Evolutionary conservation across 83 land plant genomes (phyloP).

Genomic region (Thuja plicata): DNA sequence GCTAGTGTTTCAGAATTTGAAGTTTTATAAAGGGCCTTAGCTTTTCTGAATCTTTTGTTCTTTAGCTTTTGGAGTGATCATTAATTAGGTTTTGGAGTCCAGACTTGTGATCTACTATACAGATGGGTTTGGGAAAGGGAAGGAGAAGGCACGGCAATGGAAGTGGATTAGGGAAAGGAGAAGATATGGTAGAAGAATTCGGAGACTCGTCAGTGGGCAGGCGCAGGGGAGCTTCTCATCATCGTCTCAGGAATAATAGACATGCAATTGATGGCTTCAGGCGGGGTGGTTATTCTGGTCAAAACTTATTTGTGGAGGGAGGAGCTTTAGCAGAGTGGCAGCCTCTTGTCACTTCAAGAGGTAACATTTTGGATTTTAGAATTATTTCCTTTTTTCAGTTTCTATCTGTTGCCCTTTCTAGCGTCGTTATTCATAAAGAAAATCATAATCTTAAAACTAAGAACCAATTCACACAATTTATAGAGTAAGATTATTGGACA

Average conservation of each 20-base stretch:
- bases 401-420: neutral
- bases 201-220: neutral
- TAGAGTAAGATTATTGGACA: too few relatives aligned
- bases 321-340: conserved; percentile 4
- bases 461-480: neutral
- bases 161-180: neutral
- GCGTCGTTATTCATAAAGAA: neutral
- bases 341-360: neutral
- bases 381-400: neutral
- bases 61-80: neutral
- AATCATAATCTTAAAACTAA: neutral
- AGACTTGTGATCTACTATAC: neutral
- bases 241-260: neutral
- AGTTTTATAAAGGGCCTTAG: neutral
- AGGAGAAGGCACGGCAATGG: neutral
- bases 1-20: neutral
- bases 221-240: neutral
- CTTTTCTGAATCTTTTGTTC: neutral
- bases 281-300: neutral
- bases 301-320: conserved; percentile 5
- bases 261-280: neutral
- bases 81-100: neutral
- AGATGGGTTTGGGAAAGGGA: neutral
- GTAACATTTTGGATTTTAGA: neutral
- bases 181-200: neutral